These are phyloP conservation scores for Penicillium sp. DNA, from an alignment of 2,329 filamentous ascomycete species.

Conservation along the genomic window DNA sequence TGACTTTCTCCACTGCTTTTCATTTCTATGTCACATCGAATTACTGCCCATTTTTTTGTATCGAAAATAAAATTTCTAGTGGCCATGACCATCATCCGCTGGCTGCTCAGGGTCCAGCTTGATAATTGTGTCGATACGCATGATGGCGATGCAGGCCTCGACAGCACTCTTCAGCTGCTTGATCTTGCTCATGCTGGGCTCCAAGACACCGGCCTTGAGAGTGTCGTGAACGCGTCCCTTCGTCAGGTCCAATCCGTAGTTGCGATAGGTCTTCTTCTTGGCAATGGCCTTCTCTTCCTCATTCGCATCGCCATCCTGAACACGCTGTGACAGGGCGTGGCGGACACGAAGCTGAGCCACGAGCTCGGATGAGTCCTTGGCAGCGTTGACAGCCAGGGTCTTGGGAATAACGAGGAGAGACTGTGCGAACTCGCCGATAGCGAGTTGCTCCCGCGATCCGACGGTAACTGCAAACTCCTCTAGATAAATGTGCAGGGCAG, in stretches of 20 bases:
- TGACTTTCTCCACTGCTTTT: conserved; percentile 17
- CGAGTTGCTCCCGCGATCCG: conserved; percentile 91
- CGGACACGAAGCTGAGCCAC: conserved; percentile 92
- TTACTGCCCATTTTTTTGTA: conserved; percentile 32
- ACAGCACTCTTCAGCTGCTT: conserved; percentile 98
- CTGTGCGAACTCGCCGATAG: conserved; percentile 95
- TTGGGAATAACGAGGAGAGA: conserved; percentile 92
- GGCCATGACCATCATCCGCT: conserved; percentile 80
- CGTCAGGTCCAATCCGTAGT: conserved; percentile 89
- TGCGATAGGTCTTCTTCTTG: conserved; percentile 96
- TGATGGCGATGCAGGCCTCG: conserved; percentile 97
- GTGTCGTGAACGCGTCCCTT: conserved; percentile 90
- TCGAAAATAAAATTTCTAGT: conserved; percentile 50
- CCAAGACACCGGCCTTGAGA: conserved; percentile 90
- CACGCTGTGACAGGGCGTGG: conserved; percentile 90
- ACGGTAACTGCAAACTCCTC: conserved; percentile 98
- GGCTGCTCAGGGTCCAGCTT: conserved; percentile 90
- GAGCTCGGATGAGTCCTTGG: conserved; percentile 92
- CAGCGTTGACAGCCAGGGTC: conserved; percentile 93
- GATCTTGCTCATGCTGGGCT: conserved; percentile 97
- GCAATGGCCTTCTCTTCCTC: conserved; percentile 87
- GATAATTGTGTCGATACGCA: conserved; percentile 98
- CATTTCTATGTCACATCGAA: conserved; percentile 31
- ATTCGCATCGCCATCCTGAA: conserved; percentile 70
- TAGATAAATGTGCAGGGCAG: conserved; percentile 97